phyloP scores from a whole-genome alignment of 2,329 filamentous ascomycete genomes.

The Rachicladosporium sp. region DNA sequence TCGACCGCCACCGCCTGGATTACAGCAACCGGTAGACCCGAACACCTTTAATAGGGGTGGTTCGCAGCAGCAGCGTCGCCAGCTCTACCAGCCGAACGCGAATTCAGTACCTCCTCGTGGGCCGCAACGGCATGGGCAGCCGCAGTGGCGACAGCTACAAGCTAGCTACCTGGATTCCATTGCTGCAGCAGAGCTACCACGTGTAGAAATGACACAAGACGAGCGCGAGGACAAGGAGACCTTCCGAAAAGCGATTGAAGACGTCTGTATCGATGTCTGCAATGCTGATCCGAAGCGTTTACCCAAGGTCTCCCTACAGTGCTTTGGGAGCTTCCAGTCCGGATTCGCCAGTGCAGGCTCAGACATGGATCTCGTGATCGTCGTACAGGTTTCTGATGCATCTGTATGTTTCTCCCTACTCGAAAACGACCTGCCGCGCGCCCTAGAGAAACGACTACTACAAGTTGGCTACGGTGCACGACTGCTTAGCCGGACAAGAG shows the following conservation, averaged over 20 bases:
- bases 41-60: constrained; percentile 20
- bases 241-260: constrained; percentile 54
- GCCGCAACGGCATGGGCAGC: constrained; percentile 3
- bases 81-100: constrained; percentile 18
- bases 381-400: constrained; percentile 38
- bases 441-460: constrained; percentile 64
- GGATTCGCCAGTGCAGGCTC: constrained; percentile 81
- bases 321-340: constrained; percentile 71
- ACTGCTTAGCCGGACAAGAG: constrained; percentile 63
- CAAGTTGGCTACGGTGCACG: constrained; percentile 62
- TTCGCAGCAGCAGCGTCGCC: constrained; percentile 10
- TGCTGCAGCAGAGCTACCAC: constrained; percentile 38
- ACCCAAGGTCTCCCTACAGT: constrained; percentile 51
- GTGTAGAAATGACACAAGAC: constrained; percentile 47
- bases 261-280: constrained; percentile 50
- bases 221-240: constrained; percentile 60
- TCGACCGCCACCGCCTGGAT: constrained; percentile 5
- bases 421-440: constrained; percentile 49
- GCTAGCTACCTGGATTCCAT: constrained; percentile 31
- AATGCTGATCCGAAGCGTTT: constrained; percentile 36
- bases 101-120: constrained; percentile 6
- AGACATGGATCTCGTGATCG: constrained; percentile 76
- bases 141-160: constrained; percentile 20
- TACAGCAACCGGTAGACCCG: constrained; percentile 18
- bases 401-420: constrained; percentile 29